These are phyloP conservation scores for Crepidotus variabilis DNA, from an alignment of 768 basidiomycete genomes.

Conservation along the genomic window DNA sequence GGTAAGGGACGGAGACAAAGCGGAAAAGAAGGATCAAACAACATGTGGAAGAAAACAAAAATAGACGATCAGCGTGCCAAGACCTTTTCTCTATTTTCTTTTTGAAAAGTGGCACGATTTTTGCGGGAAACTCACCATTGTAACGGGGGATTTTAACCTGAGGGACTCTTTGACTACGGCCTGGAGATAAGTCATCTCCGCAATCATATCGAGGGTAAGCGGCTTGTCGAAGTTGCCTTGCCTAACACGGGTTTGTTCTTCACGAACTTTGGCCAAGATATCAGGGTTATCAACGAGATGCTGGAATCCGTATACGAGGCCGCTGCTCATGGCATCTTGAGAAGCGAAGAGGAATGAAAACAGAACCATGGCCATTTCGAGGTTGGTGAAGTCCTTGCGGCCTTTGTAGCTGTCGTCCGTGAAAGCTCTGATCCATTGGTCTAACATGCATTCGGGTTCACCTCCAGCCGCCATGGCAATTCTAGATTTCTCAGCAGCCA, in stretches of 20 bases:
- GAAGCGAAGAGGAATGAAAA: conserved; percentile 96
- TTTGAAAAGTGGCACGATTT: not conserved
- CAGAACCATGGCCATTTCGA: conserved; percentile 96
- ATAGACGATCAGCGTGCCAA: no score
- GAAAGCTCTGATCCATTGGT: conserved; percentile 84
- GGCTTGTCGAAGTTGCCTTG: conserved; percentile 72
- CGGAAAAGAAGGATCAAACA: no score
- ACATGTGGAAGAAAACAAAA: no score
- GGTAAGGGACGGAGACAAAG: no score
- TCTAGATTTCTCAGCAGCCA: conserved; percentile 80
- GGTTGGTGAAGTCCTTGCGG: conserved; percentile 82
- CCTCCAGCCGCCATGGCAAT: conserved; percentile 73
- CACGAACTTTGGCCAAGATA: conserved; percentile 80
- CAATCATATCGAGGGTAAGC: conserved; percentile 83
- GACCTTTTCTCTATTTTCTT: no score
- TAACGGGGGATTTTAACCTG: conserved; percentile 89
- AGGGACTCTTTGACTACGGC: conserved; percentile 94
- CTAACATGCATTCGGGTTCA: conserved; percentile 86
- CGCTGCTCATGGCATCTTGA: conserved; percentile 98
- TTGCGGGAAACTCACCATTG: conserved; percentile 64
- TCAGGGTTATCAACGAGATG: conserved; percentile 92
- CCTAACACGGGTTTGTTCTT: conserved; percentile 85
- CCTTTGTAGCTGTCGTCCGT: conserved; percentile 67
- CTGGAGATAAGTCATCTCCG: conserved; percentile 88
- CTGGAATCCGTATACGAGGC: conserved; percentile 94